Percentiles rank a stretch among this genome's conserved stretches.
phyloP scores from a whole-genome alignment of 495 filamentous ascomycete species.

The Penicillium robsamsonii region DNA sequence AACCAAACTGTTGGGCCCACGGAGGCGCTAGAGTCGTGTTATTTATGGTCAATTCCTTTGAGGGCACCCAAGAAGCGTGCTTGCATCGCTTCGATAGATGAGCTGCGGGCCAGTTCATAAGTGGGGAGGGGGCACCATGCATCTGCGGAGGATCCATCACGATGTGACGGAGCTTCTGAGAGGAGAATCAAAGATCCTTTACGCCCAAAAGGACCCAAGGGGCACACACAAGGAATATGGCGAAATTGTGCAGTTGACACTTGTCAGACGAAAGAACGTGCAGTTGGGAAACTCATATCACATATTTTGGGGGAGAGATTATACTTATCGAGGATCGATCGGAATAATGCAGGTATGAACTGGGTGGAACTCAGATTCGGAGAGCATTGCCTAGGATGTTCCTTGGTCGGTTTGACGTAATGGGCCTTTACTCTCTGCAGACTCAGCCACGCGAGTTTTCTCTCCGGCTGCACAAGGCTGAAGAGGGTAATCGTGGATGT shows the following conservation, averaged over 20 bases:
- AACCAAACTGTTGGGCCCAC: slow-evolving; percentile 4
- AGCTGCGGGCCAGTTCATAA: slow-evolving; percentile 35
- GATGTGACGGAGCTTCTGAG: slow-evolving; percentile 27
- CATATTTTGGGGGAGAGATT: background rate
- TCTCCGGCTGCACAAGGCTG: slow-evolving; percentile 20
- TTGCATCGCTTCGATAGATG: slow-evolving; percentile 20
- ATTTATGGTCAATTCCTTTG: slow-evolving; percentile 13
- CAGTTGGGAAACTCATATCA: background rate
- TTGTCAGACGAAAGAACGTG: background rate
- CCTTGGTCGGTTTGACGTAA: slow-evolving; percentile 20
- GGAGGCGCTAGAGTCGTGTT: slow-evolving; percentile 7
- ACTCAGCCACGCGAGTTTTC: slow-evolving; percentile 18
- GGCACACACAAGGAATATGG: background rate
- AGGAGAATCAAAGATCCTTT: slow-evolving; percentile 1
- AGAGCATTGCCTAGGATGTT: slow-evolving; percentile 16
- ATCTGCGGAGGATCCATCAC: slow-evolving; percentile 34
- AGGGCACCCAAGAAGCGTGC: slow-evolving; percentile 10
- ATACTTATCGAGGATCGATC: slow-evolving; percentile 12
- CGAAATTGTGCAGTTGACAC: background rate
- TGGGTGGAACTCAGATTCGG: slow-evolving; percentile 14
- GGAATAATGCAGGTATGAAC: slow-evolving; percentile 18
- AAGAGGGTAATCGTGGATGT: slow-evolving; percentile 15
- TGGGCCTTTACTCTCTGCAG: background rate
- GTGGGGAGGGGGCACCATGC: slow-evolving; percentile 43
- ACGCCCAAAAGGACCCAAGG: background rate